Percentiles rank a stretch among this genome's conserved stretches.
Conservation (phyloP, 768 basidiomycete species). For the Artomyces pyxidatus region DNA sequence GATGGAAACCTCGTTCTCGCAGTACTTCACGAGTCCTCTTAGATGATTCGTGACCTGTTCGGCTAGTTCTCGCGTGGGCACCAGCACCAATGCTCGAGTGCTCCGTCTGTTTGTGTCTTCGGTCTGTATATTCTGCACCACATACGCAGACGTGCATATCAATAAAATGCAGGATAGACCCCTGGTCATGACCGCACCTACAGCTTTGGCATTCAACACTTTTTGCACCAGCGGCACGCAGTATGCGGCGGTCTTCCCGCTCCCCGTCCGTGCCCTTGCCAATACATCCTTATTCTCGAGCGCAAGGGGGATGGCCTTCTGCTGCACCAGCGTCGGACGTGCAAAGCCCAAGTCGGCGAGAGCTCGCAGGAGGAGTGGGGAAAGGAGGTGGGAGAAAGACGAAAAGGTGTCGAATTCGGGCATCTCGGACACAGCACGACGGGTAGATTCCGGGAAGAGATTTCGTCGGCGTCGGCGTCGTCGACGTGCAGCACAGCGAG, state of each 20-base stretch:
- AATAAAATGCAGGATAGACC: not conserved
- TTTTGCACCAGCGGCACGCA: slow-evolving; percentile 88
- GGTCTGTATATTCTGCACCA: slow-evolving; percentile 3
- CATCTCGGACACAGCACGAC: not conserved
- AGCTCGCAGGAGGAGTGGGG: slow-evolving; percentile 77
- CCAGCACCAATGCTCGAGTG: slow-evolving; percentile 73
- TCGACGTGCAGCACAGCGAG: no score
- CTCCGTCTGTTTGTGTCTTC: slow-evolving; percentile 30
- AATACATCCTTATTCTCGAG: slow-evolving; percentile 86
- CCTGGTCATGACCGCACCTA: slow-evolving; percentile 12
- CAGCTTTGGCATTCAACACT: slow-evolving; percentile 65
- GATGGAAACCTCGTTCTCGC: slow-evolving; percentile 62
- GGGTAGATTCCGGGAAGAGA: not conserved
- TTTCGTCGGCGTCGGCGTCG: not conserved
- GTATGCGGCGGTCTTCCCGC: slow-evolving; percentile 96
- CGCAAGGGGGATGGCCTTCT: slow-evolving; percentile 86
- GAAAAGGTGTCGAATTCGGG: slow-evolving; percentile 24
- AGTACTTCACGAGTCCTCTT: slow-evolving; percentile 60
- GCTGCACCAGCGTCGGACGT: slow-evolving; percentile 86
- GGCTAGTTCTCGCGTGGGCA: slow-evolving; percentile 88
- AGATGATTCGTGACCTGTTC: slow-evolving; percentile 81
- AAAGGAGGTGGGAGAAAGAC: slow-evolving; percentile 69
- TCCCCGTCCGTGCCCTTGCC: slow-evolving; percentile 90
- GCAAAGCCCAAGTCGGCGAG: slow-evolving; percentile 88
- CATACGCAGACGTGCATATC: not conserved